Percentiles rank a stretch among this genome's conserved stretches.
These are phyloP conservation scores for Spinacia oleracea DNA, from an alignment of 179 eudicot species.

Conservation along the genomic window DNA sequence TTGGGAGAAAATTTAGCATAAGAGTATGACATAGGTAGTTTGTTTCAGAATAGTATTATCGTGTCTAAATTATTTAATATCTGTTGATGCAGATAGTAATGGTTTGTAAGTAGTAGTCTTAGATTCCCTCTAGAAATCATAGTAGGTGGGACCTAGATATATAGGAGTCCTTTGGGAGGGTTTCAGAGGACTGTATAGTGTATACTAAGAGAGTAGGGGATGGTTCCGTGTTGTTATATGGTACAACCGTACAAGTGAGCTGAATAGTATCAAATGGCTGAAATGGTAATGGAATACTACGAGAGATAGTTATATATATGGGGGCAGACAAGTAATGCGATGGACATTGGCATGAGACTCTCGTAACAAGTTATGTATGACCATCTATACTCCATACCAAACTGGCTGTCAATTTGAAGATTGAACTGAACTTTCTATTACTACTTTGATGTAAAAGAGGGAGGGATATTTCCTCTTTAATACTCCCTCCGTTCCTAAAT, in stretches of 20 bases:
- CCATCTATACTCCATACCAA: not conserved
- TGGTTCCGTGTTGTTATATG: not conserved
- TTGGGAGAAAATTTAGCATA: not conserved
- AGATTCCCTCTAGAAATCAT: no score
- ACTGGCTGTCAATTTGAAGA: not conserved
- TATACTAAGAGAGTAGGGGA: not conserved
- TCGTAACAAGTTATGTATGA: not conserved
- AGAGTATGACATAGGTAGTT: not conserved
- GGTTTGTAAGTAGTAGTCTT: no score
- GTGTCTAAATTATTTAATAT: not conserved
- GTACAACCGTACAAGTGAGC: not conserved
- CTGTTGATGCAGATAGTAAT: no score
- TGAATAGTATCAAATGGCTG: not conserved
- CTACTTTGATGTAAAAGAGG: not conserved
- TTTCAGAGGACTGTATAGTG: not conserved
- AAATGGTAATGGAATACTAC: not conserved
- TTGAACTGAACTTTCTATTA: not conserved
- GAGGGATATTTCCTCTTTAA: not conserved
- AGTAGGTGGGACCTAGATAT: not conserved
- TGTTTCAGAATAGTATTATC: not conserved
- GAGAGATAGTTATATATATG: not conserved
- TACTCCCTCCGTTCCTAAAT: no score
- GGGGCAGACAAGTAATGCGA: not conserved
- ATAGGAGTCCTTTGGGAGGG: not conserved
- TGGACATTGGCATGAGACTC: not conserved